Conservation (phyloP, 352 stramenopile species). For the Phytophthora rubi region DNA sequence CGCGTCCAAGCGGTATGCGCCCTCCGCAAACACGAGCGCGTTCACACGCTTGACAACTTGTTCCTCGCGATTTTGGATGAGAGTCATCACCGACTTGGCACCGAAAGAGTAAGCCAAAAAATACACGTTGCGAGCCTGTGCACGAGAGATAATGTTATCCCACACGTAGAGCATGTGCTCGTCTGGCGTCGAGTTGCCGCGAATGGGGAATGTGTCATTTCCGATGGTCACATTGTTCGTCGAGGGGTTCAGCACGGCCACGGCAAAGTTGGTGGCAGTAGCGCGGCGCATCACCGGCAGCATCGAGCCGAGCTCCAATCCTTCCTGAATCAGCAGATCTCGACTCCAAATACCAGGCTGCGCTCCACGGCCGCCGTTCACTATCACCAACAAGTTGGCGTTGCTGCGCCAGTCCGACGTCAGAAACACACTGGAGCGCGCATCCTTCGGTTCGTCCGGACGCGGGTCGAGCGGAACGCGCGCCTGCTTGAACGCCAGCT, state of each 20-base stretch:
- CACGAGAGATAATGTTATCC: conserved; percentile 74
- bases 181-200: conserved; percentile 61
- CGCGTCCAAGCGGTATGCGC: conserved; percentile 63
- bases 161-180: conserved; percentile 81
- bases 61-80: conserved; percentile 70
- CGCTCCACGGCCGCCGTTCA: conserved; percentile 70
- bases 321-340: conserved; percentile 78
- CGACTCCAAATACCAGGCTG: conserved; percentile 84
- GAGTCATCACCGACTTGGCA: conserved; percentile 69
- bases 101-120: conserved; percentile 77
- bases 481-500: conserved; percentile 78
- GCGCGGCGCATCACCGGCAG: conserved; percentile 68
- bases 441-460: conserved; percentile 70
- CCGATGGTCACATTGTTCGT: conserved; percentile 75
- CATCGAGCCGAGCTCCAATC: conserved; percentile 79
- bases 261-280: conserved; percentile 48
- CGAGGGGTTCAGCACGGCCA: conserved; percentile 75
- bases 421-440: conserved; percentile 72
- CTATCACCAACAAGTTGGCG: conserved; percentile 68
- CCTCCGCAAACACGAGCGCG: conserved; percentile 75
- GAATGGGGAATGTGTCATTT: conserved; percentile 64
- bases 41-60: conserved; percentile 61
- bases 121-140: conserved; percentile 63
- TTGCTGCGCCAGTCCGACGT: conserved; percentile 73
- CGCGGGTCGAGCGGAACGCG: conserved; percentile 65